Percentiles rank a stretch among this genome's conserved stretches.
phyloP scores from a whole-genome alignment of 345 rosid species.

The Eucalyptus rudis region DNA sequence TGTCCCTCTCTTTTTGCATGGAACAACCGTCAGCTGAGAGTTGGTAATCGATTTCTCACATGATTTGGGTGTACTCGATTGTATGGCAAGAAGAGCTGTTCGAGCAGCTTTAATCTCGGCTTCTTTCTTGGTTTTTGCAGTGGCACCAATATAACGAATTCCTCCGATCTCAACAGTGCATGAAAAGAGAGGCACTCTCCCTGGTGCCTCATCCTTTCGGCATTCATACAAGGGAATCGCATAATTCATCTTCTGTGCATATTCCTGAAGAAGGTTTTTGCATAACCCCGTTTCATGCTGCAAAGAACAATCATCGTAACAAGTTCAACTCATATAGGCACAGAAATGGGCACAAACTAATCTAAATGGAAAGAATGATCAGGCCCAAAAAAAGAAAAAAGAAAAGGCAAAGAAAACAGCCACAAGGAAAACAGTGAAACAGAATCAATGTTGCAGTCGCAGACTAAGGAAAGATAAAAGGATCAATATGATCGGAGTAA shows the following conservation, averaged over 20 bases:
- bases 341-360: not conserved
- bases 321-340: not conserved
- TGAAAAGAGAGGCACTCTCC: constrained; percentile 23
- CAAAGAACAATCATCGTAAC: not conserved
- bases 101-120: constrained; percentile 95
- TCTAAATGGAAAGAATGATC: not conserved
- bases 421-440: not conserved
- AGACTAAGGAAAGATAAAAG: not conserved
- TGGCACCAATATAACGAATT: constrained; percentile 63
- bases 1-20: constrained; percentile 44
- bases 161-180: constrained; percentile 85
- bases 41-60: constrained; percentile 3
- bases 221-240: constrained; percentile 68
- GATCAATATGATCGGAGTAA: not conserved
- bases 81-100: constrained; percentile 75
- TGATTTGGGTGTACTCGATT: constrained; percentile 18
- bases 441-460: not conserved
- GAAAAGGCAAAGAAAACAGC: not conserved
- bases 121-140: constrained; percentile 61
- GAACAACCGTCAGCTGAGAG: constrained; percentile 62
- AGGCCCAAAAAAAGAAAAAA: not conserved
- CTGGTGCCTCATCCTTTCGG: constrained; percentile 27
- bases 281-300: constrained; percentile 86
- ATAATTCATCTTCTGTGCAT: constrained; percentile 89
- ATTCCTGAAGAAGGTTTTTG: constrained; percentile 89